Conservation (phyloP, 2,329 filamentous ascomycete species). For the Metarhizium brunneum region DNA sequence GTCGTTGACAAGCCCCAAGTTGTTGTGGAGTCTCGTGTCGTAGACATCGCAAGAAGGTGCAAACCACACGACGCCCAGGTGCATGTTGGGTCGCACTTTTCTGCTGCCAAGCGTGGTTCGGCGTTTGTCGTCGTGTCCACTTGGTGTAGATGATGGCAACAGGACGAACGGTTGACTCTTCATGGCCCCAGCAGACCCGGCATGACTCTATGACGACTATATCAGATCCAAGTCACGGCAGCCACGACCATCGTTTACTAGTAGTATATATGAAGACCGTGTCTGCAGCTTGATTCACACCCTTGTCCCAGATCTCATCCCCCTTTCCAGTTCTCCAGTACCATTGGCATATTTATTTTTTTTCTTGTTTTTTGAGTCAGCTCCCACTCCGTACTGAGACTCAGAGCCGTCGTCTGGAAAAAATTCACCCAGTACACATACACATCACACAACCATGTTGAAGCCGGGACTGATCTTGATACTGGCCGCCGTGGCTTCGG, state of each 20-base stretch:
- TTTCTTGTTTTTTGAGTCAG: not conserved
- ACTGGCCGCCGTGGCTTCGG: slow-evolving; percentile 18
- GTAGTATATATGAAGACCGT: not conserved
- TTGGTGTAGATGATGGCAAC: not conserved
- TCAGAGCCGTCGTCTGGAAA: too few species aligned
- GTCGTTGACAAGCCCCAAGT: not conserved
- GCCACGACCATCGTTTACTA: too few species aligned
- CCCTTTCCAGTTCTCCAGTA: not conserved
- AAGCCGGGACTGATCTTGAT: slow-evolving; percentile 13
- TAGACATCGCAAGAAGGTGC: not conserved
- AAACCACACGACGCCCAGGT: not conserved
- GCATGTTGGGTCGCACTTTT: too few species aligned
- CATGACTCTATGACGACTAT: not conserved
- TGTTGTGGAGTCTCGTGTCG: not conserved
- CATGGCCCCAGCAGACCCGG: too few species aligned
- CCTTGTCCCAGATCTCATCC: not conserved
- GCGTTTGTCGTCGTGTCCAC: not conserved
- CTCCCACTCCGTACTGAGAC: not conserved
- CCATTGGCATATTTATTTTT: too few species aligned
- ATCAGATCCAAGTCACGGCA: not conserved
- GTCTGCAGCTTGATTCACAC: not conserved
- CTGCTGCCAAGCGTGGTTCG: not conserved
- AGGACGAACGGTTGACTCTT: too few species aligned
- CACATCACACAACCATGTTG: slow-evolving; percentile 10
- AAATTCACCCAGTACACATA: not conserved